Percentiles rank a stretch among this genome's conserved stretches.
Evolutionary conservation across 306 rosid species (phyloP).

Genomic region (Delonix regia): DNA sequence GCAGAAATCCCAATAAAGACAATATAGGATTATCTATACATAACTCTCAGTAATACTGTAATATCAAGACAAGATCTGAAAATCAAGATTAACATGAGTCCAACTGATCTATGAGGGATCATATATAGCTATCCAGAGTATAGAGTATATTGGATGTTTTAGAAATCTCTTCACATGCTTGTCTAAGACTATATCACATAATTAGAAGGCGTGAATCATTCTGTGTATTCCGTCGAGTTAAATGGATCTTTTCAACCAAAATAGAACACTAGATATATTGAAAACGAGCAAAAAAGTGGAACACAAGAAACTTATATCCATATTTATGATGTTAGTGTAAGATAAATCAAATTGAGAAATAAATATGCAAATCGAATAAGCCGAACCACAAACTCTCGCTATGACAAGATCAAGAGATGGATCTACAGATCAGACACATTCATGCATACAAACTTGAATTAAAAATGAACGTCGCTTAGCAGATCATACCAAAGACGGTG

Average conservation of each 20-base stretch:
- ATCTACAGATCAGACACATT: neutral
- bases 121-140: neutral
- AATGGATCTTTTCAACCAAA: neutral
- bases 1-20: neutral
- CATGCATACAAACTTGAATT: neutral
- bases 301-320: neutral
- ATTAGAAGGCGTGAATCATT: neutral
- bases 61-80: neutral
- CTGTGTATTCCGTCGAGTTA: too few relatives aligned
- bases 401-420: neutral
- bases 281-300: neutral
- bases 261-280: neutral
- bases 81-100: neutral
- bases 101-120: neutral
- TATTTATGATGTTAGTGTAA: neutral
- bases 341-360: neutral
- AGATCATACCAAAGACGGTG: constrained; percentile 65
- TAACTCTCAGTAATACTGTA: neutral
- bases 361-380: neutral
- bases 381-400: neutral
- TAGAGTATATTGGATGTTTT: too few relatives aligned
- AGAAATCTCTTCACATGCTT: neutral
- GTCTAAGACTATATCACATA: neutral
- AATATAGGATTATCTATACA: too few relatives aligned
- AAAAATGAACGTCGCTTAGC: neutral